Base-by-base conservation (phyloP, 1,284 basidiomycete species). In the Xanthoconium separans region DNA sequence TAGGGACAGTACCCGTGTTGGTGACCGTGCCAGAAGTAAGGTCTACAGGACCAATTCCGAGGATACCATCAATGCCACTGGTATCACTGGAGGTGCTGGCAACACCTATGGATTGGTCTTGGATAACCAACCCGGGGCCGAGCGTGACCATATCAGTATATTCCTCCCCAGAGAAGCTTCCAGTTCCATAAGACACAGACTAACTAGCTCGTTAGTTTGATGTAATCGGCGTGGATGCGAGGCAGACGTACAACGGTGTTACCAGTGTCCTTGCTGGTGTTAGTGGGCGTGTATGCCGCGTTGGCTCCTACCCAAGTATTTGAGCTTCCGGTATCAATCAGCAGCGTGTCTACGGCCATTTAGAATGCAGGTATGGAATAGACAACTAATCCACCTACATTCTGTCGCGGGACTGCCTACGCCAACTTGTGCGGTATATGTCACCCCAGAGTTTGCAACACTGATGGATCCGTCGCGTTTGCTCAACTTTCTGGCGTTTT, bases 361-460 rank as follows among this genome's bases (percentile, higher is more conserved):
- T 12, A 18, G 37, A 7, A 12, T 22, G 15, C 40, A 15, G 9
- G 6, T 2, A 11, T 30, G 15, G 11, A 7, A 6, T 10, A 5
- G 18, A 36, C 16, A 7, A 36, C 16, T 36, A 16, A 16, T 44
- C 13, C 66, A 71, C 53, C 51, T 69, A 73, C 78, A 81, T 5
- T 70, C 36, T 4, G 73, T 76, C 2, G 79, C 57, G 6, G 79
- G 78, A 45, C 45, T 65, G 11, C 79, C 80, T 20, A 82, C 69
- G 33, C 77, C 76, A 44, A 76, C 70, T 2, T 67, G 52, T 8
- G 71, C 66, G 2, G 61, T 63, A 60, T 75, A 78, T 33, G 8
- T 11, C 9, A 73, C 66, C 30, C 0, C 41, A 4, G 9, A 8
- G 16, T 70, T 68, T 2, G 43, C 8, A n/a, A 55, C 20, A 9